Conservation (phyloP, 176 grass and related monocot species). For the Eleusine coracana region DNA sequence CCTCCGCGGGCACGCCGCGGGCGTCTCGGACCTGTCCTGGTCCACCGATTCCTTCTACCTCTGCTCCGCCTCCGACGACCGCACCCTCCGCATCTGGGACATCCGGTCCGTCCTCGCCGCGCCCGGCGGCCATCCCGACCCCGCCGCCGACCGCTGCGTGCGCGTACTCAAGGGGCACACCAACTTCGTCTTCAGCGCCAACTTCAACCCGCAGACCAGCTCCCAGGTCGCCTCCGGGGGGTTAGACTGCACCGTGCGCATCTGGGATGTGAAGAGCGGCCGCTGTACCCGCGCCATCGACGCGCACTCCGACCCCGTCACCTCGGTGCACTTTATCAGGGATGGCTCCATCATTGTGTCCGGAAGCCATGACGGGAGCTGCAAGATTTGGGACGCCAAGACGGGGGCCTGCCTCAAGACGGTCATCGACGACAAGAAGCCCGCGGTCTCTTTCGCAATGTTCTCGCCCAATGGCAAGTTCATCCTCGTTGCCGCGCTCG, state of each 20-base stretch:
- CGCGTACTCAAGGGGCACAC: conserved; percentile 71
- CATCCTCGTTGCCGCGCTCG: conserved; percentile 75
- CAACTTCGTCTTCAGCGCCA: conserved; percentile 82
- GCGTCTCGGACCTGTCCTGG: conserved; percentile 85
- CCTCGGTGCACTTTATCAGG: conserved; percentile 82
- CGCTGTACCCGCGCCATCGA: conserved; percentile 63
- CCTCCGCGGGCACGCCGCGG: conserved; percentile 67
- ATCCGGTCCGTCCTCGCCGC: conserved; percentile 56
- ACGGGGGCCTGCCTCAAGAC: conserved; percentile 79
- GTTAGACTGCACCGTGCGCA: conserved; percentile 79
- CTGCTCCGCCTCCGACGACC: conserved; percentile 90
- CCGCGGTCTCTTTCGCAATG: conserved; percentile 81
- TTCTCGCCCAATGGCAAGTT: conserved; percentile 97
- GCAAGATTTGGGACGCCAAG: conserved; percentile 92
- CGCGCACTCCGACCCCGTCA: conserved; percentile 73
- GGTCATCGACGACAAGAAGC: conserved; percentile 79
- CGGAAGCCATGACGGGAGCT: conserved; percentile 80
- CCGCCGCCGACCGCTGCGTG: conserved; percentile 60
- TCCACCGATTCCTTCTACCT: conserved; percentile 87
- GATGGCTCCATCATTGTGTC: conserved; percentile 98
- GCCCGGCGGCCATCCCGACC: conserved; percentile 4
- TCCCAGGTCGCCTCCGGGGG: conserved; percentile 73
- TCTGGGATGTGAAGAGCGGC: conserved; percentile 79
- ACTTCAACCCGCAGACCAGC: conserved; percentile 87
- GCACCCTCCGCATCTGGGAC: conserved; percentile 78